Evolutionary conservation across 495 filamentous ascomycete species (phyloP), one percentile per base, ranked within the genome.

Genomic region (Talaromyces nanjingensis): DNA sequence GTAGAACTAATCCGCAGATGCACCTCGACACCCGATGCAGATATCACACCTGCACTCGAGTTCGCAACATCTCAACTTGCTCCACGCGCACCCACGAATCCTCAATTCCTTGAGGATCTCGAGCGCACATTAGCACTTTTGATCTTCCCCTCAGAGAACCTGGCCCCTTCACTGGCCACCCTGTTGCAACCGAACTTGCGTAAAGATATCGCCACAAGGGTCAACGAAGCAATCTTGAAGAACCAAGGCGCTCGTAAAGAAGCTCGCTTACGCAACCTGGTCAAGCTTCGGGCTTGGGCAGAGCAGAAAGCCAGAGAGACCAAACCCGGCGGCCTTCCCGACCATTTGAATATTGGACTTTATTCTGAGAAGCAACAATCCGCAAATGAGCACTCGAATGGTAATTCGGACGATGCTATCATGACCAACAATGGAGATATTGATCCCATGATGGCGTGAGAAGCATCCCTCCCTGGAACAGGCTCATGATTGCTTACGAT

Each of bases 71-170:
- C 84, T 25, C 87, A 96, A 65, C 81, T 99, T 22, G 93, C 90
- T 7, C 94, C 96, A 2, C 87, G 91, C 37, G 94, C 93, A 1
- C 86, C 92, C 4, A 89, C 85, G 20, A 92, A 93, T 65, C 84
- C 82, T 20, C 83, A 87, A 39, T 98, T 96, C 67, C 80, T 96
- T 7, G 84, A 89, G 63, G 92, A 96, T 66, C 83, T 99, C 20
- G 94, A 99, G 73, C 84, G 87, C 65, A 97, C 94, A 0, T 96
- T 99, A 85, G 88, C 91, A 2, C 86, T 98, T 52, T 78, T 98
- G 45, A 90, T 97, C 64, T 96, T 96, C 69, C 88, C 90, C 4
- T 81, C 84, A 27, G 86, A 91, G 62, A 89, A 84, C 60, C 82
- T 98, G 22, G 81, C 86, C 33, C 89, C 92, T 0, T 85, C 89